Evolutionary conservation across 306 rosid species (phyloP).

Genomic region (Quercus engelmannii): DNA sequence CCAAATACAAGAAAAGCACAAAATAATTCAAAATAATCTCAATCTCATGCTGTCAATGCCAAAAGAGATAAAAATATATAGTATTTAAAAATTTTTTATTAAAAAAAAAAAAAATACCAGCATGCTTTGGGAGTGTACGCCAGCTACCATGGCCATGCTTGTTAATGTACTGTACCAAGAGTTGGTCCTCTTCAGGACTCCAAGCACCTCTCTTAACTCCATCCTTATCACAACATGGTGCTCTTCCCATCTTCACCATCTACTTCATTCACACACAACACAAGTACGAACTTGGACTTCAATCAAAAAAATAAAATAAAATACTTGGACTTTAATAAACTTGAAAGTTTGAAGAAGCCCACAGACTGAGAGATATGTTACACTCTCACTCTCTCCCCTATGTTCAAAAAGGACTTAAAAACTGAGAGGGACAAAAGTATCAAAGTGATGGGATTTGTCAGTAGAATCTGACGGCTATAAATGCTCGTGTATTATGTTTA

Average conservation of each 20-base stretch:
- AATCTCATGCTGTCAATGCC: not conserved
- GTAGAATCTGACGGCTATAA: slow-evolving; percentile 16
- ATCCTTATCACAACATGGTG: slow-evolving; percentile 53
- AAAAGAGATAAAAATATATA: not conserved
- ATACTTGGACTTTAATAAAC: not conserved
- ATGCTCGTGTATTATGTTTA: slow-evolving; percentile 5
- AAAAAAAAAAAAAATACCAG: slow-evolving; percentile 25
- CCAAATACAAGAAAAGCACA: not conserved
- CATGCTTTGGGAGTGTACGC: slow-evolving; percentile 55
- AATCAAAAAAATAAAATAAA: not conserved
- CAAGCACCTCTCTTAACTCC: slow-evolving; percentile 50
- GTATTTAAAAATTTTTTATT: not conserved
- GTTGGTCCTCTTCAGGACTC: slow-evolving; percentile 54
- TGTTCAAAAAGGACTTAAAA: not conserved
- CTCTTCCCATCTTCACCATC: slow-evolving; percentile 33
- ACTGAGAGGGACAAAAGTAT: not conserved
- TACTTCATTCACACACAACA: slow-evolving; percentile 12
- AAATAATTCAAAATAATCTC: no score
- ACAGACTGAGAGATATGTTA: not conserved
- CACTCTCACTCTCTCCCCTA: not conserved
- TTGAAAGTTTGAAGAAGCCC: not conserved
- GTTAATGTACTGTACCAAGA: slow-evolving; percentile 39
- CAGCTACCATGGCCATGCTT: slow-evolving; percentile 54
- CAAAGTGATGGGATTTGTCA: slow-evolving; percentile 12
- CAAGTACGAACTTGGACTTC: no score